phyloP scores from a whole-genome alignment of 768 basidiomycete genomes.

The Sarcomyxa edulis region DNA sequence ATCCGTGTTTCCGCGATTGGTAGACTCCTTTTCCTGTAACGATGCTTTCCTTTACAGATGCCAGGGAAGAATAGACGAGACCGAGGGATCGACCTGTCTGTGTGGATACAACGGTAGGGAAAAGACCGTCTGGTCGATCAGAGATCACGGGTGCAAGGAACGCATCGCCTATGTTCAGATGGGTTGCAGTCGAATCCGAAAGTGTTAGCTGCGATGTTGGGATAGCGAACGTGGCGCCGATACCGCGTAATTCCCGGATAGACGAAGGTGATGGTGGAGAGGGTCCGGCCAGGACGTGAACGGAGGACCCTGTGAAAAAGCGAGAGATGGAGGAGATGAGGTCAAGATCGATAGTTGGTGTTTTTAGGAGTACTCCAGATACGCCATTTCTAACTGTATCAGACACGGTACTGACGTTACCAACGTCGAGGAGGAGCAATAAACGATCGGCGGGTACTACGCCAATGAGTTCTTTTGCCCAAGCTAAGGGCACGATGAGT shows the following conservation, averaged over 20 bases:
- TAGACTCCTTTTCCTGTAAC: constrained; percentile 88
- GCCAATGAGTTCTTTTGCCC: constrained; percentile 63
- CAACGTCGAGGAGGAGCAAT: constrained; percentile 70
- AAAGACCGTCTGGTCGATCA: constrained; percentile 88
- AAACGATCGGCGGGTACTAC: constrained; percentile 67
- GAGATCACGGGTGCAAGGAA: constrained; percentile 80
- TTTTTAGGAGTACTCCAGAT: constrained; percentile 78
- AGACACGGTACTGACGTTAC: constrained; percentile 67
- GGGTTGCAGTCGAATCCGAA: constrained; percentile 40
- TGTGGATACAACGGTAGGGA: constrained; percentile 87
- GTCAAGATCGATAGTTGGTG: constrained; percentile 65
- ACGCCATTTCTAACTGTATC: constrained; percentile 69
- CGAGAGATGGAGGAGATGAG: constrained; percentile 71
- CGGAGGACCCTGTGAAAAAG: constrained; percentile 60
- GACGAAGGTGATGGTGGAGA: constrained; percentile 49
- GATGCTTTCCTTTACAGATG: constrained; percentile 85
- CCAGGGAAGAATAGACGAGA: constrained; percentile 89
- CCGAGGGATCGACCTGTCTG: constrained; percentile 78
- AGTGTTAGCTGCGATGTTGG: constrained; percentile 68
- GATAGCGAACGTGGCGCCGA: constrained; percentile 64
- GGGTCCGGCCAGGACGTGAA: constrained; percentile 55
- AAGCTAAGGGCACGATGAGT: constrained; percentile 66
- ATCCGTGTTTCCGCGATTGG: constrained; percentile 91
- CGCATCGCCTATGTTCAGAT: constrained; percentile 75
- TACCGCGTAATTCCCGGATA: constrained; percentile 55